Evolutionary conservation across 179 eudicot genomes (phyloP), one percentile per base, ranked within the genome.

Genomic region (Nepenthes alata): DNA sequence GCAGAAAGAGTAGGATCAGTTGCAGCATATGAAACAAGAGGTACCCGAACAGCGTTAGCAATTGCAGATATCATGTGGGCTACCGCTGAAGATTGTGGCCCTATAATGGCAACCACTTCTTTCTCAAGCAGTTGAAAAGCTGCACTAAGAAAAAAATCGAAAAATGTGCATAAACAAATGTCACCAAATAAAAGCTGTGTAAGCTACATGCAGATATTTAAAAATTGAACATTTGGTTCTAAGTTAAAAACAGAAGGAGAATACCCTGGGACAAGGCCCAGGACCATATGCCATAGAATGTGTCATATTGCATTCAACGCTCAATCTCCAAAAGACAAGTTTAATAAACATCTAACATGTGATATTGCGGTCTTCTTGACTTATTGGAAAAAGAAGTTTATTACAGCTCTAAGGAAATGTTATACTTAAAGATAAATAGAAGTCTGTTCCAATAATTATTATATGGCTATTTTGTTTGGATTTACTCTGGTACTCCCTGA

Each of bases 1-100:
- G 86, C 63, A 16, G 86, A 72, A 36, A 82, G 80, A 45, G 78
- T 61, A 57, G 86, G 83, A 51, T 82, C 83, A 61, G 81, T 72
- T 2, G 86, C 86, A 0, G 73, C 68, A 51, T 68, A 69, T 16
- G 86, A 82, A 37, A 82, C 9, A 10, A 82, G 61, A 15, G 86
- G 86, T 4, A 77, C 75, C 38, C 74, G 81, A 67, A 82, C 78
- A 62, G 76, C 86, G 53, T 82, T 76, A 10, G 69, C 83, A 47
- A 79, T 70, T 63, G 74, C 67, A 4, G 83, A 82, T 11, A 82
- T 73, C 49, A 79, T 64, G 52, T 79, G 86, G 44, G 81, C 83
- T 48, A 77, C 70, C 9, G 70, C 81, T 14, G 86, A 82, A 12
- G 76, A 74, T 47, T 79, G 86, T 36, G 86, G 86, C 14, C 86